Percentiles rank a stretch among this genome's conserved stretches.
Conservation (phyloP, 2,329 filamentous ascomycete species). For the Amphichorda felina region DNA sequence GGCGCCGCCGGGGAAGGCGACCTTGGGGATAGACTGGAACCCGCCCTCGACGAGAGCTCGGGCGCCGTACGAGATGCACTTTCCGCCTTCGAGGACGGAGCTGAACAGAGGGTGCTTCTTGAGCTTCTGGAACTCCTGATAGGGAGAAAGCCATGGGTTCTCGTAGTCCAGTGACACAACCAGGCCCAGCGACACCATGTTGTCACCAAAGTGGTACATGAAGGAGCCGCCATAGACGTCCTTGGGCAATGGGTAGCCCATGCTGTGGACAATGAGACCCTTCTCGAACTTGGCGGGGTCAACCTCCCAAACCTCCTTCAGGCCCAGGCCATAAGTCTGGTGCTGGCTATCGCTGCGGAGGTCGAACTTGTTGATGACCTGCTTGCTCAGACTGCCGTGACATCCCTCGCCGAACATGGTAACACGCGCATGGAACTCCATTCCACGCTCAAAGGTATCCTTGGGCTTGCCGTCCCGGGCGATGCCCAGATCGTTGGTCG, state of each 20-base stretch:
- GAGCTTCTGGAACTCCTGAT: slow-evolving; percentile 95
- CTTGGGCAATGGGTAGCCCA: slow-evolving; percentile 81
- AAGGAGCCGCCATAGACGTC: slow-evolving; percentile 96
- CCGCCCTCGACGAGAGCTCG: slow-evolving; percentile 87
- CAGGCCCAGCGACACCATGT: slow-evolving; percentile 82
- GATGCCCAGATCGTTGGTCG: slow-evolving; percentile 89
- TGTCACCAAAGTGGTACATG: slow-evolving; percentile 99
- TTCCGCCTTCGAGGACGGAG: slow-evolving; percentile 81
- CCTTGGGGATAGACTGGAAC: slow-evolving; percentile 95
- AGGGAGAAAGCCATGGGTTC: slow-evolving; percentile 93
- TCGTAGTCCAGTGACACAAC: slow-evolving; percentile 92
- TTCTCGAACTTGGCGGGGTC: slow-evolving; percentile 84
- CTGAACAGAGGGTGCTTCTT: slow-evolving; percentile 94
- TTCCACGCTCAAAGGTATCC: slow-evolving; percentile 85
- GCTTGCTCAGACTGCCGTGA: slow-evolving; percentile 89
- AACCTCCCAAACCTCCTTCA: slow-evolving; percentile 98
- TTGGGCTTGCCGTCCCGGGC: slow-evolving; percentile 73
- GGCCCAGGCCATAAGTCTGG: slow-evolving; percentile 87
- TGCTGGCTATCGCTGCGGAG: slow-evolving; percentile 78
- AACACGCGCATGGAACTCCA: slow-evolving; percentile 92
- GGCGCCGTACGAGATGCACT: slow-evolving; percentile 94
- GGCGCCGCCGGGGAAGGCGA: slow-evolving; percentile 89
- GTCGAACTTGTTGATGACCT: slow-evolving; percentile 90
- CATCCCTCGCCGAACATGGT: slow-evolving; percentile 93
- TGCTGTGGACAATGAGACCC: slow-evolving; percentile 74